These are phyloP conservation scores for Blastocladiella emersonii DNA, from an alignment of 371 early-diverging fungal genomes.

Conservation along the genomic window DNA sequence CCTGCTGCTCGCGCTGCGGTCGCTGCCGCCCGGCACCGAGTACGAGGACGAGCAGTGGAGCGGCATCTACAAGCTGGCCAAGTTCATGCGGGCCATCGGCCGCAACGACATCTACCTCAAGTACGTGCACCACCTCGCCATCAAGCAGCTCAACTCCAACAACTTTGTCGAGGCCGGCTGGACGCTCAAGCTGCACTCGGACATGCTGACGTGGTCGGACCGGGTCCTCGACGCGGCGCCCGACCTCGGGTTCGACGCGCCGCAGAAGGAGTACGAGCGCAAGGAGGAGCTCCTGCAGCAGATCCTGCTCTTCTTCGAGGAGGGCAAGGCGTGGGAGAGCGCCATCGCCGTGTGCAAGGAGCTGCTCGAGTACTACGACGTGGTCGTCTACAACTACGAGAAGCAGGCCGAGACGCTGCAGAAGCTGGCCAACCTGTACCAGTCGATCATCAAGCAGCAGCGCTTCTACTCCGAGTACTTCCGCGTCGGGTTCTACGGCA, in stretches of 20 bases:
- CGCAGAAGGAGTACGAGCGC: conserved; percentile 41
- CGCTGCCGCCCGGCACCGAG: conserved; percentile 39
- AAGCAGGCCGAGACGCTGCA: conserved; percentile 38
- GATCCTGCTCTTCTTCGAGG: conserved; percentile 45
- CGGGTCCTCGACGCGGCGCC: conserved; percentile 28
- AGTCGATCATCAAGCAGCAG: conserved; percentile 42
- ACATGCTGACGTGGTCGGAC: conserved; percentile 47
- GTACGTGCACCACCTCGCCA: conserved; percentile 50
- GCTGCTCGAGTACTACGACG: conserved; percentile 41
- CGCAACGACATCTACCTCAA: conserved; percentile 52
- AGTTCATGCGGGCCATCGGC: conserved; percentile 45
- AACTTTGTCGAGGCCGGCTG: conserved; percentile 56
- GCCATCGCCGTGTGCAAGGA: conserved; percentile 48
- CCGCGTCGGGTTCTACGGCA: conserved; percentile 61
- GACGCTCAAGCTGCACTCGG: conserved; percentile 51
- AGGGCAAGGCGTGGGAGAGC: conserved; percentile 55
- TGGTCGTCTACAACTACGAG: conserved; percentile 34
- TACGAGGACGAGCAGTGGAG: conserved; percentile 51
- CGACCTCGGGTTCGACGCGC: conserved; percentile 31
- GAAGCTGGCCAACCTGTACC: conserved; percentile 38
- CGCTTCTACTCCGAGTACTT: conserved; percentile 55
- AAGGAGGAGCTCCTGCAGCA: conserved; percentile 48
- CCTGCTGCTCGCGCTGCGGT: conserved; percentile 37
- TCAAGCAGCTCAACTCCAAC: conserved; percentile 39
- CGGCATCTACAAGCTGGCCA: conserved; percentile 43